Percentiles rank a stretch among this genome's conserved stretches.
phyloP scores from a whole-genome alignment of 2,329 filamentous ascomycete genomes.

The Botrytis elliptica region DNA sequence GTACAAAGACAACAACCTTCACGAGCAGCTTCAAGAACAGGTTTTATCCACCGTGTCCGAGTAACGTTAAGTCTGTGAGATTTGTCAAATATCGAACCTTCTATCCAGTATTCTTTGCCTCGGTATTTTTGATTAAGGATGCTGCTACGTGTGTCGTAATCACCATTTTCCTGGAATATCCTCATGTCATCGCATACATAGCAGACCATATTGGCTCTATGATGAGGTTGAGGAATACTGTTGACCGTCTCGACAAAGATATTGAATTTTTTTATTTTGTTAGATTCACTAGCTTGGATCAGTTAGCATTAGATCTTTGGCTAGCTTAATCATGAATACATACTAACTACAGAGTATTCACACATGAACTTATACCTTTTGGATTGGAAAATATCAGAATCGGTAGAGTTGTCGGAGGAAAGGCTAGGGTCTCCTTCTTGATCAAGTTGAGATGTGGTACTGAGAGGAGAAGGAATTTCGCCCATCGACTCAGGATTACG shows the following conservation, averaged over 20 bases:
- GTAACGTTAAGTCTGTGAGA: neutral
- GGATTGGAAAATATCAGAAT: neutral
- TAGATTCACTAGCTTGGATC: neutral
- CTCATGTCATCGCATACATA: neutral
- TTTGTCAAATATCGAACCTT: too few relatives aligned
- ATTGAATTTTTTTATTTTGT: neutral
- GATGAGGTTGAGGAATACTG: neutral
- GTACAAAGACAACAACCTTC: neutral
- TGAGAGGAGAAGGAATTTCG: neutral
- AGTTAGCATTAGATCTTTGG: neutral
- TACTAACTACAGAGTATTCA: accelerated
- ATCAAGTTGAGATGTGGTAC: neutral
- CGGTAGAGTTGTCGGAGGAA: neutral
- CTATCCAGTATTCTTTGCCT: too few relatives aligned
- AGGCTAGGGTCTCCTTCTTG: neutral
- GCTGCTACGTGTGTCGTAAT: too few relatives aligned
- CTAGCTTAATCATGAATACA: neutral
- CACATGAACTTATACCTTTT: neutral
- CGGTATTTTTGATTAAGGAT: too few relatives aligned
- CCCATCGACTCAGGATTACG: neutral
- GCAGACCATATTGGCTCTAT: neutral
- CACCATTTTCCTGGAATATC: too few relatives aligned
- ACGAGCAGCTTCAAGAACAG: neutral
- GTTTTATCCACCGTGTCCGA: neutral
- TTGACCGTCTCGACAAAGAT: neutral